These are phyloP conservation scores for Populus ilicifolia DNA, from an alignment of 345 rosid species.

Conservation along the genomic window DNA sequence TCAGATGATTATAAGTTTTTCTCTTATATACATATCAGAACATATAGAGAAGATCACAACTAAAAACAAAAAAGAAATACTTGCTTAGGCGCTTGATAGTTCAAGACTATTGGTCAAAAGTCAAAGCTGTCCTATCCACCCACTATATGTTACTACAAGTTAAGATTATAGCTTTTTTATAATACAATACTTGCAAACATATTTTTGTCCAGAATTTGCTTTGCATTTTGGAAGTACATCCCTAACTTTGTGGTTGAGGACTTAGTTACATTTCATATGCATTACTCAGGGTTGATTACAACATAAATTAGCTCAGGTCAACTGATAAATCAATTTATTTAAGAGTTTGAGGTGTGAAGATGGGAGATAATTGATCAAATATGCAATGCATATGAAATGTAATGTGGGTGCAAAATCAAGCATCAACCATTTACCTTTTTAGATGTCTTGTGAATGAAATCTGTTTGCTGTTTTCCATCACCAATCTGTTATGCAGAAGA, in stretches of 20 bases:
- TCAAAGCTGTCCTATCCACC: neutral
- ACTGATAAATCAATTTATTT: neutral
- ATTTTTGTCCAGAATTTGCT: neutral
- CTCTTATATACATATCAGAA: neutral
- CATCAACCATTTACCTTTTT: constrained; percentile 49
- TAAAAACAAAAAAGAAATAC: neutral
- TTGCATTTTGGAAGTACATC: neutral
- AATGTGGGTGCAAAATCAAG: neutral
- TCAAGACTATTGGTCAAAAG: neutral
- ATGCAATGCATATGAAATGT: neutral
- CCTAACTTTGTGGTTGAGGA: neutral
- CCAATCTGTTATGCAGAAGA: constrained; percentile 45
- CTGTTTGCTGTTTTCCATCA: constrained; percentile 49
- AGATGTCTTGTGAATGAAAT: constrained; percentile 74
- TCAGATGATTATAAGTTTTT: neutral
- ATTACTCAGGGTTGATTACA: neutral
- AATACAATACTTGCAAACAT: neutral
- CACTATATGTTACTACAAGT: neutral
- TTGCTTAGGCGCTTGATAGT: neutral
- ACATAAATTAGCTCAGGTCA: neutral
- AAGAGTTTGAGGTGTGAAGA: neutral
- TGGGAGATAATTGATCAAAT: neutral
- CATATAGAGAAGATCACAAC: neutral
- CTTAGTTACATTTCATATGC: too few species aligned
- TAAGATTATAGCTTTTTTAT: neutral